phyloP scores from a whole-genome alignment of 768 basidiomycete species.

The Clitopilus passeckerianus region DNA sequence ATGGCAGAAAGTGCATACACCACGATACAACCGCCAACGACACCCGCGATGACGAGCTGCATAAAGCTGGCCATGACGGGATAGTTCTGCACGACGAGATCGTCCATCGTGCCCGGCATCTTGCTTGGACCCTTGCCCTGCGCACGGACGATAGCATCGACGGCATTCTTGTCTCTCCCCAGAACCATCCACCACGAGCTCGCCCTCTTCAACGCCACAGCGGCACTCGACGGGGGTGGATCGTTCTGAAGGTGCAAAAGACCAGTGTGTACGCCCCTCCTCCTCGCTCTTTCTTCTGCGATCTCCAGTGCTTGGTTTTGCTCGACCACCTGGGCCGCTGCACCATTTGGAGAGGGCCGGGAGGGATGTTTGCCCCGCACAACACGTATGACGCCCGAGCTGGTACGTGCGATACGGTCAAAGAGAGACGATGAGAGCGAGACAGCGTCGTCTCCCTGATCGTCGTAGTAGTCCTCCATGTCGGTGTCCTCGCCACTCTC shows the following conservation, averaged over 20 bases:
- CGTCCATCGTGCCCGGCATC: not conserved
- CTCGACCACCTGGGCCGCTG: not conserved
- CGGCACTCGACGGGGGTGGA: not conserved
- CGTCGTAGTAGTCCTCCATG: not conserved
- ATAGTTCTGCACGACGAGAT: slow-evolving; percentile 3
- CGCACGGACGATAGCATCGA: slow-evolving; percentile 19
- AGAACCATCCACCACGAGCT: slow-evolving; percentile 28
- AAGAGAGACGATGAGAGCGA: not conserved
- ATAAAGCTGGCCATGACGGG: slow-evolving; percentile 8
- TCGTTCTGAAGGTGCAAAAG: not conserved
- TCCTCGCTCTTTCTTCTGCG: not conserved
- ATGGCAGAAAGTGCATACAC: slow-evolving; percentile 9
- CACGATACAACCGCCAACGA: slow-evolving; percentile 10
- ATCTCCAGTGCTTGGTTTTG: not conserved
- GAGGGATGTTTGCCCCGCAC: not conserved
- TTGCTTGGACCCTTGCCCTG: slow-evolving; percentile 9
- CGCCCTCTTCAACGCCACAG: slow-evolving; percentile 6
- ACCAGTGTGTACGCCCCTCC: not conserved
- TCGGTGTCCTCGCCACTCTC: not conserved
- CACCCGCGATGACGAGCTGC: slow-evolving; percentile 11
- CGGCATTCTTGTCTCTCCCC: slow-evolving; percentile 20
- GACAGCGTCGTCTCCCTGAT: not conserved
- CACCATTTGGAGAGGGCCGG: not conserved
- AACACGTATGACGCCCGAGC: not conserved
- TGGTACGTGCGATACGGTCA: not conserved